Evolutionary conservation across 164 flowering plant genomes (phyloP).

Genomic region (Liquidambar formosana): DNA sequence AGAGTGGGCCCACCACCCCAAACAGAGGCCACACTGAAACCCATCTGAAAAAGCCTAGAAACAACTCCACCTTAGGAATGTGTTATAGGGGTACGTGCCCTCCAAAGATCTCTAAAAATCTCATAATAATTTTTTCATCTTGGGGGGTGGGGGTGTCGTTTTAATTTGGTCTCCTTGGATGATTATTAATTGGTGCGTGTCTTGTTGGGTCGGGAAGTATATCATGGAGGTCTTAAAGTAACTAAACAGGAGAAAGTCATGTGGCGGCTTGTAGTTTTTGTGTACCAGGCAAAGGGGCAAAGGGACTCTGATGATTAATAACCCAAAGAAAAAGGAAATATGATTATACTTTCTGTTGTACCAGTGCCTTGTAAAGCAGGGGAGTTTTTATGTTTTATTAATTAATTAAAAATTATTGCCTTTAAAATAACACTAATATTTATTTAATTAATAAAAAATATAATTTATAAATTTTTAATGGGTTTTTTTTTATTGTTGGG

Average conservation of each 20-base stretch:
- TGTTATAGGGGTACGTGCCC: conserved; percentile 33
- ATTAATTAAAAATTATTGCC: no score
- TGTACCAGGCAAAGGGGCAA: conserved; percentile 23
- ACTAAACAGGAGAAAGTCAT: conserved; percentile 4
- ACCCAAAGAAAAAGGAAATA: conserved; percentile 1
- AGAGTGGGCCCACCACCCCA: conserved; percentile 10
- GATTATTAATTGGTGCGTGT: no score
- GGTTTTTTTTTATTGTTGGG: conserved; percentile 6
- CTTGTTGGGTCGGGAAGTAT: no score
- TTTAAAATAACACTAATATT: neutral
- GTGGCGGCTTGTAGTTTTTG: conserved; percentile 43
- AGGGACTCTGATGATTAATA: neutral
- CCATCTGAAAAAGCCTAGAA: conserved; percentile 41
- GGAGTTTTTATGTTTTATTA: conserved; percentile 5
- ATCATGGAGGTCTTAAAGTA: neutral
- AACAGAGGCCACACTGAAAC: conserved; percentile 21
- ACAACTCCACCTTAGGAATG: conserved; percentile 34
- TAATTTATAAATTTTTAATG: neutral
- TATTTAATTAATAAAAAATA: neutral
- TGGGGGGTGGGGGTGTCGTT: no score
- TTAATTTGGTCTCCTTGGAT: no score
- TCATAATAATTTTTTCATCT: no score
- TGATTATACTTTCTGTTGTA: conserved; percentile 15
- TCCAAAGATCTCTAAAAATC: neutral
- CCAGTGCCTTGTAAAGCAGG: conserved; percentile 7